Evolutionary conservation across 1,284 basidiomycete species (phyloP).

Genomic region (Ganoderma multipileum): DNA sequence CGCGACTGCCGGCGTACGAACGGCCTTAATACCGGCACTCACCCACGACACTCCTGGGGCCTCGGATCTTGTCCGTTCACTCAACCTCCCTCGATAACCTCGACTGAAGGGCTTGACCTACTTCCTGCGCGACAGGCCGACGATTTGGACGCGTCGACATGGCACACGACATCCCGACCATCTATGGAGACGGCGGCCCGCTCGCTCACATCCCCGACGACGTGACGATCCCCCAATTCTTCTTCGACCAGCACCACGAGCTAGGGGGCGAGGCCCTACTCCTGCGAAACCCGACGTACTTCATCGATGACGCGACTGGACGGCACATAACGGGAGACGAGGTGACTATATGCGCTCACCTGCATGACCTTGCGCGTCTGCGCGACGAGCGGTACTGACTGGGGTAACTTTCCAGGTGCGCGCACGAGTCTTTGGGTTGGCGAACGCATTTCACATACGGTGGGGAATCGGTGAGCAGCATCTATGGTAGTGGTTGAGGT

Average conservation of each 20-base stretch:
- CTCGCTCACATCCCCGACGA: conserved; percentile 69
- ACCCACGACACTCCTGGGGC: background rate
- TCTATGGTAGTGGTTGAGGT: background rate
- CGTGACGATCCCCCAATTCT: conserved; percentile 77
- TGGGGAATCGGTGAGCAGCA: conserved; percentile 50
- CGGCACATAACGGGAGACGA: conserved; percentile 35
- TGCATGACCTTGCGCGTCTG: conserved; percentile 27
- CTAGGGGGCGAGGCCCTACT: conserved; percentile 46
- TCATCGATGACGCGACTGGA: conserved; percentile 71
- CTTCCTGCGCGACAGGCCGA: background rate
- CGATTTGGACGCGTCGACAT: conserved; percentile 2
- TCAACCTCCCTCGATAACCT: background rate
- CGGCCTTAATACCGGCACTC: background rate
- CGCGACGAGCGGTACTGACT: conserved; percentile 5
- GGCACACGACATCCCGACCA: conserved; percentile 22
- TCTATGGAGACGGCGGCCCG: conserved; percentile 39
- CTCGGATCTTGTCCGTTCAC: background rate
- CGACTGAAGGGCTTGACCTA: background rate
- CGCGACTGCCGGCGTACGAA: background rate
- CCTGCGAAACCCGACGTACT: conserved; percentile 54
- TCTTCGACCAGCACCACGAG: conserved; percentile 63
- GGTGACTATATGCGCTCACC: conserved; percentile 43
- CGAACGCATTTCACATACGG: conserved; percentile 63
- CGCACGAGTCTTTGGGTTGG: conserved; percentile 62
- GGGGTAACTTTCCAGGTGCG: conserved; percentile 46